Evolutionary conservation across 2,329 filamentous ascomycete genomes (phyloP).

Genomic region (Aurifilum marmelostoma): DNA sequence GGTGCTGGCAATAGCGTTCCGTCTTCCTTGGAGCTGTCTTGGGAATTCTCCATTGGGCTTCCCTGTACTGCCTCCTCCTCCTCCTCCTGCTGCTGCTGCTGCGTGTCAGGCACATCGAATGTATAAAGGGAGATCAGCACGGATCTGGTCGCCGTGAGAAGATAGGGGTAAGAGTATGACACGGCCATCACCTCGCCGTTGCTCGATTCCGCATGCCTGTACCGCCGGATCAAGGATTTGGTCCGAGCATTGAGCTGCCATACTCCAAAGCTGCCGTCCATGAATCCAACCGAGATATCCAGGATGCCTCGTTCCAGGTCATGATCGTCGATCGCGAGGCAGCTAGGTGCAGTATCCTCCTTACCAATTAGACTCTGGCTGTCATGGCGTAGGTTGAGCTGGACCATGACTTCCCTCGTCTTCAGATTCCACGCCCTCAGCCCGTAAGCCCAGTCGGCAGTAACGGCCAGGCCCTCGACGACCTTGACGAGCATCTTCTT

Average conservation of each 20-base stretch:
- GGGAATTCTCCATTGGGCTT: not conserved
- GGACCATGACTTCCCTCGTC: constrained; percentile 62
- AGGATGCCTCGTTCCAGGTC: constrained; percentile 48
- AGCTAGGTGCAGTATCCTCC: constrained; percentile 51
- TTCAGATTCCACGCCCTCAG: constrained; percentile 79
- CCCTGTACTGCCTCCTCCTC: constrained; percentile 9
- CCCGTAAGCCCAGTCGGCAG: constrained; percentile 70
- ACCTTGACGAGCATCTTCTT: constrained; percentile 77
- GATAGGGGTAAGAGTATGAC: constrained; percentile 73
- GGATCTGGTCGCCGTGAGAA: constrained; percentile 76
- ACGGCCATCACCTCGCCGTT: constrained; percentile 71
- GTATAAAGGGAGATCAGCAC: constrained; percentile 78
- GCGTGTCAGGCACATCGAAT: constrained; percentile 49
- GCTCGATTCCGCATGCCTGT: constrained; percentile 63
- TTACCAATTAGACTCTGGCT: constrained; percentile 29
- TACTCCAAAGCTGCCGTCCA: constrained; percentile 71
- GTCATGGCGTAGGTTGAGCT: constrained; percentile 39
- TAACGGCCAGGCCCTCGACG: constrained; percentile 75
- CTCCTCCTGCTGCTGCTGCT: constrained; percentile 26
- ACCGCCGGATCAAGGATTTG: constrained; percentile 51
- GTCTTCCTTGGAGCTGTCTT: not conserved
- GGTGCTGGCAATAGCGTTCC: constrained; percentile 44
- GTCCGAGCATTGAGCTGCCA: constrained; percentile 61
- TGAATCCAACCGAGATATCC: constrained; percentile 70
- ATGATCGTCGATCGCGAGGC: constrained; percentile 66